Conservation (phyloP, 306 rosid genomes). For the Neltuma alba region DNA sequence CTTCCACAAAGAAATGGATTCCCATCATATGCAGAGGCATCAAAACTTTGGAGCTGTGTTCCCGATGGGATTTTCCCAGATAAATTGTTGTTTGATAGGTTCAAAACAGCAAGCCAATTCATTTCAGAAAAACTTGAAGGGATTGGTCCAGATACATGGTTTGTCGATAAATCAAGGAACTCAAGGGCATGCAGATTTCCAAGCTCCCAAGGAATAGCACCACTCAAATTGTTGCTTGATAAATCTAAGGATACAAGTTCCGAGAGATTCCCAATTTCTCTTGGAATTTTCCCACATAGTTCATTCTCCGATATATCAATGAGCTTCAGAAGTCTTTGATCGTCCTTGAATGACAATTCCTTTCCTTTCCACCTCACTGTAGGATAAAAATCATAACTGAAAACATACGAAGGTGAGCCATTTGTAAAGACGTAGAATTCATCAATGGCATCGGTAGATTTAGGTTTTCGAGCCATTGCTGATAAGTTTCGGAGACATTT, state of each 20-base stretch:
- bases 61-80: background rate
- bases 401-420: background rate
- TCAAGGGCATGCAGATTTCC: constrained; percentile 1
- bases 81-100: constrained; percentile 26
- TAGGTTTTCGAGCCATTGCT: background rate
- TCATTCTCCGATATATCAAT: constrained; percentile 22
- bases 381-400: background rate
- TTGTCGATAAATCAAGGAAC: constrained; percentile 23
- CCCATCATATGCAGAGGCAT: background rate
- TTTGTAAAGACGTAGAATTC: background rate
- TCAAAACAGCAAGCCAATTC: background rate
- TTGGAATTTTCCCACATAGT: constrained; percentile 2
- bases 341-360: background rate
- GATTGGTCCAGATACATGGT: background rate
- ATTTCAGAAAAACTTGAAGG: constrained; percentile 16
- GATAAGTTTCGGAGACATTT: background rate
- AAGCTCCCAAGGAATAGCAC: background rate
- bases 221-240: background rate
- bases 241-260: background rate
- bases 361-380: background rate
- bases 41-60: constrained; percentile 32
- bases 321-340: background rate
- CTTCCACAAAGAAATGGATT: constrained; percentile 29
- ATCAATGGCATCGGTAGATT: background rate
- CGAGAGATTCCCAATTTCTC: constrained; percentile 1